Evolutionary conservation across 2,329 filamentous ascomycete species (phyloP).

Genomic region (Eurotiales sp.): DNA sequence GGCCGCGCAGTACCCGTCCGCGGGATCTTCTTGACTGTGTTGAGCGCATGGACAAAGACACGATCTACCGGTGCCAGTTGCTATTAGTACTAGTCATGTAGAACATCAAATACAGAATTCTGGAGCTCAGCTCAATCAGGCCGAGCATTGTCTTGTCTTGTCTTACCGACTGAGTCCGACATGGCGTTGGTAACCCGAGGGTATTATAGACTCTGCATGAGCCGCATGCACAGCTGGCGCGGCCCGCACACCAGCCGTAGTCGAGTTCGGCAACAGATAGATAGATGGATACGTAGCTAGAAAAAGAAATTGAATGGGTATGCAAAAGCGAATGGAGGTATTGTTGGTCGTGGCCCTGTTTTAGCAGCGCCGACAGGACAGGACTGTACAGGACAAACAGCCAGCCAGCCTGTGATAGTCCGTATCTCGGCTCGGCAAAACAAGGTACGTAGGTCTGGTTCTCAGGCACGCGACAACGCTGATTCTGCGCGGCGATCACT

Average conservation of each 20-base stretch:
- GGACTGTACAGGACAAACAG: no score
- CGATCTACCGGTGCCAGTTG: slow-evolving; percentile 76
- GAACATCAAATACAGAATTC: no score
- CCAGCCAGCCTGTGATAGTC: neutral
- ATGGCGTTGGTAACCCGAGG: slow-evolving; percentile 34
- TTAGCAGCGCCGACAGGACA: no score
- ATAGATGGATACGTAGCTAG: neutral
- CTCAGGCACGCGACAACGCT: slow-evolving; percentile 3
- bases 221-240: slow-evolving; percentile 28
- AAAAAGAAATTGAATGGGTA: neutral
- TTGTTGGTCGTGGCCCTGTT: no score
- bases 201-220: slow-evolving; percentile 30
- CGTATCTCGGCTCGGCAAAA: neutral
- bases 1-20: slow-evolving; percentile 88
- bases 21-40: slow-evolving; percentile 96
- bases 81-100: no score
- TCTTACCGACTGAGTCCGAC: slow-evolving; percentile 46
- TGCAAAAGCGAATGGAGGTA: neutral
- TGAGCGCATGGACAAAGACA: slow-evolving; percentile 97
- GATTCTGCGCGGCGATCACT: no score
- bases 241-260: slow-evolving; percentile 11
- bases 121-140: no score
- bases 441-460: neutral
- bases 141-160: no score
- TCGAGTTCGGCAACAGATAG: neutral